These are phyloP conservation scores for Bigelowiella natans DNA, from an alignment of 78 protist genomes.

Conservation along the genomic window DNA sequence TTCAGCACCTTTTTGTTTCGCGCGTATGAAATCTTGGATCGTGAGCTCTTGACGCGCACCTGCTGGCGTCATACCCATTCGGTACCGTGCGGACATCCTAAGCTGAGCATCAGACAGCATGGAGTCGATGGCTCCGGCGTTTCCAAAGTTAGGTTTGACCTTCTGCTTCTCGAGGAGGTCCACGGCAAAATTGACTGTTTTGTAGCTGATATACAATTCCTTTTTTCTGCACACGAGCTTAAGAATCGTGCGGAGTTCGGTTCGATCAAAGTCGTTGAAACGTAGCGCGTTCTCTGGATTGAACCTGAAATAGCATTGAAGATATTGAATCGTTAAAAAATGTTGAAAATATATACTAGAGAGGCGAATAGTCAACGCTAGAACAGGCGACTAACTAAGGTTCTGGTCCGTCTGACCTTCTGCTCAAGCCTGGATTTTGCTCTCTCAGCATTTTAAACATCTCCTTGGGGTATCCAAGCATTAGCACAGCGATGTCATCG, in stretches of 20 bases:
- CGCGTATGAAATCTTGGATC: too few species aligned
- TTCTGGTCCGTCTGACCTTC: too few species aligned
- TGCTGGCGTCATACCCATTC: too few species aligned
- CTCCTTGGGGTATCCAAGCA: conserved; percentile 25
- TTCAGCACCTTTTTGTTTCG: too few species aligned
- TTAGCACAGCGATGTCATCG: conserved; percentile 30
- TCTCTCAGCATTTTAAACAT: conserved; percentile 15
- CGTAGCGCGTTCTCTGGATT: background rate
- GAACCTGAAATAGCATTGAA: too few species aligned
- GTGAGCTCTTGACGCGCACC: too few species aligned
- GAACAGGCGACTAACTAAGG: too few species aligned
- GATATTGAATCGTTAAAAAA: too few species aligned
- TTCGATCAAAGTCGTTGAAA: conserved; percentile 2
- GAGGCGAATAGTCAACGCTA: too few species aligned
- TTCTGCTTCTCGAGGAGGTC: background rate
- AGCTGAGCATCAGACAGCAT: background rate
- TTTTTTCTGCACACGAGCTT: background rate
- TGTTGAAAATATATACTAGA: too few species aligned
- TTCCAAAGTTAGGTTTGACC: conserved; percentile 31
- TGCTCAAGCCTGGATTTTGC: conserved; percentile 31
- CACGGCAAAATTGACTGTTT: background rate
- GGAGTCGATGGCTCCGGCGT: conserved; percentile 32
- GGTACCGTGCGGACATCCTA: background rate
- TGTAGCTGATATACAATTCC: background rate
- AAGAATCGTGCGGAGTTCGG: background rate